Conservation (phyloP, 345 rosid species). For the Streptanthus diversifolius region DNA sequence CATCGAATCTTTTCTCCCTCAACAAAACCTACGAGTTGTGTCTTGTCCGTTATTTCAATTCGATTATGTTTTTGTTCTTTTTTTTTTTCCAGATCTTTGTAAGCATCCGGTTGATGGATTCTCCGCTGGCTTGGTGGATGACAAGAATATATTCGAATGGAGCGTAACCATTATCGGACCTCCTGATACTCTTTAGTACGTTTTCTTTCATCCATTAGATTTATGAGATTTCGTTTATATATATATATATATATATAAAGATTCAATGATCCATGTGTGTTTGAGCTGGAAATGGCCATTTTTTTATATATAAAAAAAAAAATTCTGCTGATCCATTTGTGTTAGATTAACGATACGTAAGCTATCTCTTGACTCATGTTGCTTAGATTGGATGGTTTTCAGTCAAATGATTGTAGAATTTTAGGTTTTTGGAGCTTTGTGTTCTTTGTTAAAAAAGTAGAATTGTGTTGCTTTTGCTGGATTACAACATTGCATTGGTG, state of each 20-base stretch:
- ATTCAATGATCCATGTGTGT: not conserved
- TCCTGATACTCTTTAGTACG: slow-evolving; percentile 94
- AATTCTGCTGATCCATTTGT: slow-evolving; percentile 12
- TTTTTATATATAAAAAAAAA: no score
- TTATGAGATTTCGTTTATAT: no score
- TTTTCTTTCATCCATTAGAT: slow-evolving; percentile 37
- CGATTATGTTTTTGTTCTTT: not conserved
- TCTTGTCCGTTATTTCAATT: not conserved
- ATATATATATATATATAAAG: slow-evolving; percentile 32
- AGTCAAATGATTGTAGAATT: not conserved
- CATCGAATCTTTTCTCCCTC: not conserved
- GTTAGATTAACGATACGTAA: not conserved
- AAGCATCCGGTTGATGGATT: slow-evolving; percentile 95
- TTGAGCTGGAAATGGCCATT: not conserved
- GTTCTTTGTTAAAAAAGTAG: not conserved
- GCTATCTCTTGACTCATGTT: not conserved
- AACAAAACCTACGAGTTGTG: not conserved
- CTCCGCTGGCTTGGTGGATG: slow-evolving; percentile 96
- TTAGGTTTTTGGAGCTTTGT: not conserved
- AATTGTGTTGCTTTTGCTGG: not conserved
- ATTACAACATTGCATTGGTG: not conserved
- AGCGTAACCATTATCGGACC: slow-evolving; percentile 91
- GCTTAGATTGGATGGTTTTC: not conserved
- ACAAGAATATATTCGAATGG: slow-evolving; percentile 92
- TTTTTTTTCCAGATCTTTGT: slow-evolving; percentile 72